Base-by-base conservation (phyloP, 768 basidiomycete species). In the Candolleomyces eurysporus region DNA sequence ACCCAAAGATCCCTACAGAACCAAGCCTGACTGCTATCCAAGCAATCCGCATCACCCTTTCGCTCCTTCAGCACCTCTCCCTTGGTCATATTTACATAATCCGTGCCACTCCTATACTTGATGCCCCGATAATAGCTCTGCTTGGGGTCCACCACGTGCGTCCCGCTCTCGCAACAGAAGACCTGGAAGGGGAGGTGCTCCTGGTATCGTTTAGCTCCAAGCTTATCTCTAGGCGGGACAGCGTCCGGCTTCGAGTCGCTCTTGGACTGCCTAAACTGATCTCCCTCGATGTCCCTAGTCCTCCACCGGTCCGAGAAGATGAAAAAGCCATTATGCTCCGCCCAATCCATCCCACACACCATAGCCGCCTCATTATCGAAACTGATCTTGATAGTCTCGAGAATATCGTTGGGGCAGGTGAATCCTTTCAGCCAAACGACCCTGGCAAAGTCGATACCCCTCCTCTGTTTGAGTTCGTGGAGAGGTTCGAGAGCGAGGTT, bases 321-420 rank as follows among this genome's bases (percentile, higher is more conserved):
- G 80, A 98, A 99, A 75, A 94, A 91, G 0, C 95, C 95, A 64
- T 94, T 92, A 68, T 95, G 91, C 74, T 99, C 96, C 11, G 95
- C 96, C 97, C 97, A 99, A 70, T 99, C 97, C 96, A 98, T 98
- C n/a, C 96, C 96, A 70, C 97, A 98, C 2, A 98, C 94, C 93
- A 99, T 94, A 0, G 95, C 93, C 3, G 97, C 97, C 65, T 95
- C 86, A 70, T 98, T 99, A 36, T 84, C 83, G 65, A 90, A 82
- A 71, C 91, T 93, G 63, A 98, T 90, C 64, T 95, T 88, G 71
- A 98, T 87, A 22, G 92, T 96, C 75, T 99, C 97, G 56, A 99
- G 79, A 52, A 99, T 95, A 72, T 99, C 97, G 69, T 94, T 96
- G 2, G 97, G 97, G 71, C 97, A 99, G 0, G 97, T 98, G 73